phyloP scores from a whole-genome alignment of 2,329 filamentous ascomycete species.

The Tolypocladium amazonense region DNA sequence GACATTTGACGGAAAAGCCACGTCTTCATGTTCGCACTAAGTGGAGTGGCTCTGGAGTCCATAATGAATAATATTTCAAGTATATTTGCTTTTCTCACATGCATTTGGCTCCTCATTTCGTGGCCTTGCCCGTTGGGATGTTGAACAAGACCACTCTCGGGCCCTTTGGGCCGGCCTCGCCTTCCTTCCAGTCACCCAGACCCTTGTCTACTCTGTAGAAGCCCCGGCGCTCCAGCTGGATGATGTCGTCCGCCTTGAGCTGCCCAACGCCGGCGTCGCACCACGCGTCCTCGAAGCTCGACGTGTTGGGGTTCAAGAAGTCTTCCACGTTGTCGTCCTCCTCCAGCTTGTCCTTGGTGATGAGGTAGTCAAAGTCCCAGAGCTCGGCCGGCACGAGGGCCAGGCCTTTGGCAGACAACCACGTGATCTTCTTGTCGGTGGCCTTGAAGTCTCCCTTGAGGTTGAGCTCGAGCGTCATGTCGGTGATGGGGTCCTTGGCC shows the following conservation, averaged over 20 bases:
- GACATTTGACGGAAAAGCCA: not conserved
- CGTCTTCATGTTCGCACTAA: not conserved
- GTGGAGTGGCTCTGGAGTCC: not conserved
- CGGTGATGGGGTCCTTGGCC: slow-evolving; percentile 48
- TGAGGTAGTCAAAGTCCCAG: slow-evolving; percentile 90
- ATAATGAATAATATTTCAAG: not conserved
- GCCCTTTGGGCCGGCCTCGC: slow-evolving; percentile 35
- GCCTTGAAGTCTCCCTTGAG: slow-evolving; percentile 88
- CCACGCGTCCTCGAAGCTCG: slow-evolving; percentile 61
- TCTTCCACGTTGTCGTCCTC: slow-evolving; percentile 81
- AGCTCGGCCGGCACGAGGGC: slow-evolving; percentile 73
- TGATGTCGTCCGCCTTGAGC: slow-evolving; percentile 79
- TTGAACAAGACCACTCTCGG: slow-evolving; percentile 43
- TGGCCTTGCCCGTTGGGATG: slow-evolving; percentile 40
- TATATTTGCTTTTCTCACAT: not conserved
- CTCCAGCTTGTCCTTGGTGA: slow-evolving; percentile 90
- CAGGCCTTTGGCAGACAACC: slow-evolving; percentile 69
- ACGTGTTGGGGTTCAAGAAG: slow-evolving; percentile 67
- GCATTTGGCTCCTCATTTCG: slow-evolving; percentile 4
- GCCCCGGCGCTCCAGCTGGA: slow-evolving; percentile 89
- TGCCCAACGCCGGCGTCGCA: slow-evolving; percentile 72
- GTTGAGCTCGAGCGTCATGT: slow-evolving; percentile 75
- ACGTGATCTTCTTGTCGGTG: slow-evolving; percentile 94
- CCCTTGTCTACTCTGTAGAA: slow-evolving; percentile 79
- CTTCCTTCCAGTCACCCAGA: slow-evolving; percentile 36